phyloP scores from a whole-genome alignment of 2,329 filamentous ascomycete genomes.

The Apiospora hydei region DNA sequence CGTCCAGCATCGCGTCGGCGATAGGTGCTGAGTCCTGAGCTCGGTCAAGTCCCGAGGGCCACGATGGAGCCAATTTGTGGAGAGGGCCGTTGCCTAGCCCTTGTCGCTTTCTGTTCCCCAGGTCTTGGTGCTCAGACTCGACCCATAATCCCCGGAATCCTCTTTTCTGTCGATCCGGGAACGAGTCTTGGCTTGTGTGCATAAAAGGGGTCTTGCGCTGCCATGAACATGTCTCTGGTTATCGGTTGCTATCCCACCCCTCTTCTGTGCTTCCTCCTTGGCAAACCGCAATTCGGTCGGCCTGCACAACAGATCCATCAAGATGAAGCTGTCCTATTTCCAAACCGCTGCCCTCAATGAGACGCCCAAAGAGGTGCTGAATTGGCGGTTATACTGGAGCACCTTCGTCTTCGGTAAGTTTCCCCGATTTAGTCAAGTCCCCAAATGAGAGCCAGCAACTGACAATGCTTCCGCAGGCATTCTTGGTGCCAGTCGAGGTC shows the following conservation, averaged over 20 bases:
- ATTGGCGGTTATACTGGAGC: constrained; percentile 60
- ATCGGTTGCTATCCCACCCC: not conserved
- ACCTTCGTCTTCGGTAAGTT: constrained; percentile 21
- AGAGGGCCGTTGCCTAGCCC: not conserved
- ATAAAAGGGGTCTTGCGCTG: constrained; percentile 9
- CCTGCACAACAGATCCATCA: not conserved
- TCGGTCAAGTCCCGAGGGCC: constrained; percentile 14
- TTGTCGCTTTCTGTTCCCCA: not conserved
- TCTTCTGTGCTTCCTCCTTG: not conserved
- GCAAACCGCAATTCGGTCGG: not conserved
- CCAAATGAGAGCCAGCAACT: not conserved
- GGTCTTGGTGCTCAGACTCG: not conserved
- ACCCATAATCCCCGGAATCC: constrained; percentile 19
- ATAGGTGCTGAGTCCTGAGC: not conserved
- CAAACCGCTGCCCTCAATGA: constrained; percentile 5
- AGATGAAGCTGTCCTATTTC: constrained; percentile 19
- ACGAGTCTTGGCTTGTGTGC: not conserved
- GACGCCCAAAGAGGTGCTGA: constrained; percentile 56
- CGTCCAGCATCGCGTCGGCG: not conserved
- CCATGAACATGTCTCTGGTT: not conserved
- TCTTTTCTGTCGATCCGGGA: not conserved
- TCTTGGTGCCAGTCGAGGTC: constrained; percentile 65
- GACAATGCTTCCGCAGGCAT: constrained; percentile 51
- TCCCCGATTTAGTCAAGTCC: constrained; percentile 48
- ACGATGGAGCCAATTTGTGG: not conserved